phyloP scores from a whole-genome alignment of 1,284 basidiomycete species.

The Cutaneotrichosporon arboriforme region DNA sequence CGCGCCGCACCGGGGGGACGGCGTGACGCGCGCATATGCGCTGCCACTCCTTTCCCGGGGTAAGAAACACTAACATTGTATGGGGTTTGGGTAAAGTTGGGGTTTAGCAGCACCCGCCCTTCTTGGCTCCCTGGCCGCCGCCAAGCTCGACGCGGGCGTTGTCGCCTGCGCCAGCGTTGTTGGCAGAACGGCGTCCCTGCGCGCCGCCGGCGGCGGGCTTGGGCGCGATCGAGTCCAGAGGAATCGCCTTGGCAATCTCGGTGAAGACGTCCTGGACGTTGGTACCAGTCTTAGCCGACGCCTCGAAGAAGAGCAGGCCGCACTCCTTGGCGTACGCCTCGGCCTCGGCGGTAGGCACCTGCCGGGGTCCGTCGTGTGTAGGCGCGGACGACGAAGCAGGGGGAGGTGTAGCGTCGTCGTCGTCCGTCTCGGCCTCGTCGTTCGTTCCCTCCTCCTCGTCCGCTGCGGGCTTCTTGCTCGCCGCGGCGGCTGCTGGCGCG shows the following conservation, averaged over 20 bases:
- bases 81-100: not conserved
- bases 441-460: slow-evolving; percentile 10
- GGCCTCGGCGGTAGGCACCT: slow-evolving; percentile 89
- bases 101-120: slow-evolving; percentile 42
- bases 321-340: slow-evolving; percentile 92
- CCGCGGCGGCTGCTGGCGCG: slow-evolving; percentile 58
- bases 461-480: slow-evolving; percentile 26
- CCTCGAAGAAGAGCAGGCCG: slow-evolving; percentile 93
- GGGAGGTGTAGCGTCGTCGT: slow-evolving; percentile 42
- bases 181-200: slow-evolving; percentile 54
- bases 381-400: slow-evolving; percentile 22
- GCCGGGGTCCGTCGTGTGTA: slow-evolving; percentile 63
- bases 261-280: slow-evolving; percentile 97
- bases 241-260: slow-evolving; percentile 96
- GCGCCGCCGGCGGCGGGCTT: slow-evolving; percentile 55
- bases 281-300: slow-evolving; percentile 94
- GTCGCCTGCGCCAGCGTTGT: slow-evolving; percentile 53
- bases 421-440: slow-evolving; percentile 59
- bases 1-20: not conserved
- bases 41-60: no score
- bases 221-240: slow-evolving; percentile 86
- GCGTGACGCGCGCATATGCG: not conserved
- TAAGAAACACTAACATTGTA: not conserved
- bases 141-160: slow-evolving; percentile 68
- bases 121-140: slow-evolving; percentile 52